phyloP scores from a whole-genome alignment of 306 rosid genomes.

The Glycyrrhiza uralensis region DNA sequence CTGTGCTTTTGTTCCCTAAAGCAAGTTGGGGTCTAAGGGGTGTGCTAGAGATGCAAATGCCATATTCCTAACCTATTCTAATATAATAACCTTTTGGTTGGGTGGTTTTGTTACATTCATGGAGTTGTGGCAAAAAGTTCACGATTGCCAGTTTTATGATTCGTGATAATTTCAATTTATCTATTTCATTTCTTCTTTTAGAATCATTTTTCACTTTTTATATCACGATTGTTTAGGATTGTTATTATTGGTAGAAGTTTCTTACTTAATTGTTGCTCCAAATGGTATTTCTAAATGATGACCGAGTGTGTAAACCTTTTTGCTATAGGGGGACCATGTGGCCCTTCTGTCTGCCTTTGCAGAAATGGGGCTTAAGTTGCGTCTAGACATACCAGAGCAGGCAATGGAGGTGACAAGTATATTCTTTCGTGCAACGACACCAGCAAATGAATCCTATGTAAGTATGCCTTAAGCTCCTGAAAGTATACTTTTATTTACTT shows the following conservation, averaged over 20 bases:
- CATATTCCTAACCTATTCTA: neutral
- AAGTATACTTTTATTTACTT: neutral
- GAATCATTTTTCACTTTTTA: neutral
- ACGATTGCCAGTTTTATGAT: neutral
- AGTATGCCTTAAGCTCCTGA: slow-evolving; percentile 34
- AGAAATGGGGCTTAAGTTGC: slow-evolving; percentile 96
- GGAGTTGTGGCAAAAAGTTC: neutral
- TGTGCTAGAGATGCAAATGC: slow-evolving; percentile 7
- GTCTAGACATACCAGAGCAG: slow-evolving; percentile 94
- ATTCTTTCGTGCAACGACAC: slow-evolving; percentile 78
- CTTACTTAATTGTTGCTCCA: neutral
- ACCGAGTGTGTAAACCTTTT: slow-evolving; percentile 28
- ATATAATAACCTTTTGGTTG: slow-evolving; percentile 2
- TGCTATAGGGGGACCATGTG: slow-evolving; percentile 83
- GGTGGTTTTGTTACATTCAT: slow-evolving; percentile 11
- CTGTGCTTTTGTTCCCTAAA: neutral
- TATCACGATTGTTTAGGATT: neutral
- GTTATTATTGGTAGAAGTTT: slow-evolving; percentile 1
- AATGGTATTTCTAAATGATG: slow-evolving; percentile 13
- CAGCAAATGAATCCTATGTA: slow-evolving; percentile 71
- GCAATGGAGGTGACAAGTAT: slow-evolving; percentile 78
- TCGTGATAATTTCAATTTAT: neutral
- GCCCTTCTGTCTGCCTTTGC: slow-evolving; percentile 94
- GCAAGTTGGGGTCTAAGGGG: neutral
- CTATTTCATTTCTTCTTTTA: neutral